These are phyloP conservation scores for Sporisorium scitamineum DNA, from an alignment of 1,284 basidiomycete species.

Conservation along the genomic window DNA sequence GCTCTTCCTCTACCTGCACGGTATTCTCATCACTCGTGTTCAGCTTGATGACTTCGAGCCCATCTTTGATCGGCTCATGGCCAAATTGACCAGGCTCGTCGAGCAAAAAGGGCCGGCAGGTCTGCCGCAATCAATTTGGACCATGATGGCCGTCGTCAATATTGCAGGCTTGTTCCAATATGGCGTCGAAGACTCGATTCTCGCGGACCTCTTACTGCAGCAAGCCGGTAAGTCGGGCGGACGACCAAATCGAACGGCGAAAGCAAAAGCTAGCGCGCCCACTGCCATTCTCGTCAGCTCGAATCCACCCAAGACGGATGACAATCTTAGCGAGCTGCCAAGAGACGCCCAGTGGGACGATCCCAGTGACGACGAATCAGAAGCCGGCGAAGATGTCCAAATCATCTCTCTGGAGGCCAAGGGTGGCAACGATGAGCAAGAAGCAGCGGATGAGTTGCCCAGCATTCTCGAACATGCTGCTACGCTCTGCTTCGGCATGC, in stretches of 20 bases:
- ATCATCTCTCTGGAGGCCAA: slow-evolving; percentile 39
- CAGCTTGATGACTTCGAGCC: slow-evolving; percentile 89
- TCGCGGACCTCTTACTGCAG: slow-evolving; percentile 69
- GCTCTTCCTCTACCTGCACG: slow-evolving; percentile 90
- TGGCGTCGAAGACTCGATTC: slow-evolving; percentile 79
- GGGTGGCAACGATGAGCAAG: slow-evolving; percentile 51
- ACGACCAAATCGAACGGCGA: slow-evolving; percentile 56
- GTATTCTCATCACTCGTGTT: slow-evolving; percentile 94
- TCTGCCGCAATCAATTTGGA: slow-evolving; percentile 83
- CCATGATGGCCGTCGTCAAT: slow-evolving; percentile 91
- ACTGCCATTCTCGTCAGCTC: slow-evolving; percentile 55
- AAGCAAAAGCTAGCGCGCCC: slow-evolving; percentile 70
- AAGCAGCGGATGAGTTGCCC: slow-evolving; percentile 70
- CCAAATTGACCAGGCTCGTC: slow-evolving; percentile 74
- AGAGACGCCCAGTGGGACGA: slow-evolving; percentile 45
- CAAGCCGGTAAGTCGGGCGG: slow-evolving; percentile 20
- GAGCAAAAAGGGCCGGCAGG: slow-evolving; percentile 26
- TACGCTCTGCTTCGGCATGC: slow-evolving; percentile 82
- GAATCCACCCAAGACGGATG: slow-evolving; percentile 41
- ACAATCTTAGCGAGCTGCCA: slow-evolving; percentile 44
- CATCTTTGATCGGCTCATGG: slow-evolving; percentile 84
- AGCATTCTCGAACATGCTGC: slow-evolving; percentile 79
- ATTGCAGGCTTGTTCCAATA: slow-evolving; percentile 87
- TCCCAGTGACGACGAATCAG: slow-evolving; percentile 41
- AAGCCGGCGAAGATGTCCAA: slow-evolving; percentile 73